These are phyloP conservation scores for Abrus pulchellus DNA, from an alignment of 306 rosid species.

Conservation along the genomic window DNA sequence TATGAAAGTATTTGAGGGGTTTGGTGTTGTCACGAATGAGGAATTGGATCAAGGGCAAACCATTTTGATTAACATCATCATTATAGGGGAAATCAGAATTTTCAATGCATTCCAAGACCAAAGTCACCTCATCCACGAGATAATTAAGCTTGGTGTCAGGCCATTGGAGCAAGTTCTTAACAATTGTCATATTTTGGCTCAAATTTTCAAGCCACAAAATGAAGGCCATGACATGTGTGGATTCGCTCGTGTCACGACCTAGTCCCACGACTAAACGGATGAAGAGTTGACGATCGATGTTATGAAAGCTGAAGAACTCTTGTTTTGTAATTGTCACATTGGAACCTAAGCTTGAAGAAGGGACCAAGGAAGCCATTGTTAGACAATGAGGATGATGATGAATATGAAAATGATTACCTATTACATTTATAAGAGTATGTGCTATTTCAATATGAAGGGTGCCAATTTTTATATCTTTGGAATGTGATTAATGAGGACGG, in stretches of 20 bases:
- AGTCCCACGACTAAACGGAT: conserved; percentile 55
- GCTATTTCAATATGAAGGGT: neutral
- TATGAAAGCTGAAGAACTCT: conserved; percentile 68
- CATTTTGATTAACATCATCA: neutral
- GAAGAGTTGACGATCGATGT: conserved; percentile 67
- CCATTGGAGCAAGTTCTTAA: conserved; percentile 49
- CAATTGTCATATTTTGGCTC: conserved; percentile 20
- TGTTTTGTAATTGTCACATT: conserved; percentile 44
- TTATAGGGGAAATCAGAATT: conserved; percentile 32
- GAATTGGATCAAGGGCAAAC: conserved; percentile 52
- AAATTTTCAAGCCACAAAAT: conserved; percentile 70
- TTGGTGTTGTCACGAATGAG: conserved; percentile 29
- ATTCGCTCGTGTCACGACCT: conserved; percentile 51
- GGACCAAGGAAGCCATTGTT: conserved; percentile 6
- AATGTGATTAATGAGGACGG: neutral
- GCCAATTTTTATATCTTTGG: neutral
- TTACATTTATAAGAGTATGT: neutral
- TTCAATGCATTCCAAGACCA: conserved; percentile 55
- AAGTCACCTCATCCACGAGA: conserved; percentile 54
- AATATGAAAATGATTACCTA: neutral
- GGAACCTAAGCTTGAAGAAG: neutral
- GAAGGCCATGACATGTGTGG: conserved; percentile 64
- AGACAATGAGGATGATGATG: neutral
- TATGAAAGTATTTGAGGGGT: conserved; percentile 54
- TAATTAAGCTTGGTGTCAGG: conserved; percentile 43